phyloP scores from a whole-genome alignment of 768 basidiomycete genomes.

The Boletus tomentosulus region DNA sequence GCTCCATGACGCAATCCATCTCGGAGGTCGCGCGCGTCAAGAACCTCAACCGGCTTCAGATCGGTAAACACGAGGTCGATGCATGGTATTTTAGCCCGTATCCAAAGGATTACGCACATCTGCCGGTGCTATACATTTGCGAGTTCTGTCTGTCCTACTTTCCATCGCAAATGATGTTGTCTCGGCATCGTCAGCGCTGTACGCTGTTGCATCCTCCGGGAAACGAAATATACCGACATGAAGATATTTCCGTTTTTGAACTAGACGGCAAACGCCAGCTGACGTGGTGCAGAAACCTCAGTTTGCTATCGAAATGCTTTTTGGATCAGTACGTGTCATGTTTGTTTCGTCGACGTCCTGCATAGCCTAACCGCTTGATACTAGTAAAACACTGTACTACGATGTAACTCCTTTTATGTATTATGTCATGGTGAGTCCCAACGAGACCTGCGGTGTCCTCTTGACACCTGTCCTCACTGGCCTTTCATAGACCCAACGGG shows the following conservation, averaged over 20 bases:
- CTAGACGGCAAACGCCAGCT: slow-evolving; percentile 95
- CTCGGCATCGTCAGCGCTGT: slow-evolving; percentile 88
- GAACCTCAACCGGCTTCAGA: slow-evolving; percentile 94
- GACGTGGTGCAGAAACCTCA: slow-evolving; percentile 95
- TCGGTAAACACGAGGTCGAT: slow-evolving; percentile 94
- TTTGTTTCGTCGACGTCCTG: slow-evolving; percentile 6
- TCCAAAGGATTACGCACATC: slow-evolving; percentile 95
- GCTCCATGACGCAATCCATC: slow-evolving; percentile 98
- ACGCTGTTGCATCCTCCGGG: slow-evolving; percentile 92
- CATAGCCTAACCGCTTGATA: not conserved
- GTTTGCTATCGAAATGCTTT: slow-evolving; percentile 95
- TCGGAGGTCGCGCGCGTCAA: slow-evolving; percentile 98
- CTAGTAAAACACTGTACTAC: slow-evolving; percentile 96
- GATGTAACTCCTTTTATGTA: slow-evolving; percentile 99
- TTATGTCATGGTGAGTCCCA: slow-evolving; percentile 85
- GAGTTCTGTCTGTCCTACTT: slow-evolving; percentile 97
- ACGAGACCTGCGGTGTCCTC: not conserved
- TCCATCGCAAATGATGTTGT: slow-evolving; percentile 86
- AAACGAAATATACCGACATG: slow-evolving; percentile 98
- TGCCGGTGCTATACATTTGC: slow-evolving; percentile 94
- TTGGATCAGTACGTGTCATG: slow-evolving; percentile 80
- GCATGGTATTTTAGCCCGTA: slow-evolving; percentile 99
- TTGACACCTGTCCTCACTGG: slow-evolving; percentile 1
- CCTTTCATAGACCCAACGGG: slow-evolving; percentile 62
- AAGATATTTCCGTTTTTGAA: slow-evolving; percentile 97